Evolutionary conservation across 1,284 basidiomycete species (phyloP).

Genomic region (Ustilago trichophora): DNA sequence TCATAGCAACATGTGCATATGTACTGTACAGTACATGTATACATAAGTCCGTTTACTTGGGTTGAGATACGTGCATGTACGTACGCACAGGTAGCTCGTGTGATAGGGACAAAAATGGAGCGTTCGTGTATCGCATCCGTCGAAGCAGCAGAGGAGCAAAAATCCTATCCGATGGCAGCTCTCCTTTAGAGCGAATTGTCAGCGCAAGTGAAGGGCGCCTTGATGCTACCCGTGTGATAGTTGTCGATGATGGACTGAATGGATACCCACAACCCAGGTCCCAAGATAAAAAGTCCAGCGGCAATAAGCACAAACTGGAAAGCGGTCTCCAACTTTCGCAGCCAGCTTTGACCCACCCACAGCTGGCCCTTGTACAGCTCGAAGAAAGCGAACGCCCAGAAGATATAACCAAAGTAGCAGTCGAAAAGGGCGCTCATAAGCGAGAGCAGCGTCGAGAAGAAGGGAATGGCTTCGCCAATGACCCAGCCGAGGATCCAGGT

Average conservation of each 20-base stretch:
- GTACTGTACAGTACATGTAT: too few relatives aligned
- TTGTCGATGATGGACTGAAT: conserved; percentile 69
- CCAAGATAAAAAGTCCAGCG: conserved; percentile 69
- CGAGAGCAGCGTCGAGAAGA: conserved; percentile 69
- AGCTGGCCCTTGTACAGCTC: conserved; percentile 67
- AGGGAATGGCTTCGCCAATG: conserved; percentile 71
- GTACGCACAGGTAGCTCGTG: too few relatives aligned
- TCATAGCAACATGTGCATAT: too few relatives aligned
- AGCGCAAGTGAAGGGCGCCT: conserved; percentile 56
- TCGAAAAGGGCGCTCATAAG: conserved; percentile 68
- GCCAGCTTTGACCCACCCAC: conserved; percentile 47
- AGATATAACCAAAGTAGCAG: conserved; percentile 68
- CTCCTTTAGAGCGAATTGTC: conserved; percentile 46
- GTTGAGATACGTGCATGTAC: too few relatives aligned
- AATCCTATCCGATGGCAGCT: too few relatives aligned
- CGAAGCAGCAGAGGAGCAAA: neutral
- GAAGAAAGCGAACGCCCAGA: conserved; percentile 69
- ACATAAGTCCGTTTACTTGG: too few relatives aligned
- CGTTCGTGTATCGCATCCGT: neutral
- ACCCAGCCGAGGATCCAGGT: conserved; percentile 75
- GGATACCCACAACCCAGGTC: conserved; percentile 68
- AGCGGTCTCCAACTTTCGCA: conserved; percentile 50
- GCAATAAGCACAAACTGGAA: conserved; percentile 68
- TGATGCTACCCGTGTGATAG: conserved; percentile 59
- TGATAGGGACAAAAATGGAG: too few relatives aligned